Base-by-base conservation (phyloP, 345 rosid genomes). In the Salix suchowensis region DNA sequence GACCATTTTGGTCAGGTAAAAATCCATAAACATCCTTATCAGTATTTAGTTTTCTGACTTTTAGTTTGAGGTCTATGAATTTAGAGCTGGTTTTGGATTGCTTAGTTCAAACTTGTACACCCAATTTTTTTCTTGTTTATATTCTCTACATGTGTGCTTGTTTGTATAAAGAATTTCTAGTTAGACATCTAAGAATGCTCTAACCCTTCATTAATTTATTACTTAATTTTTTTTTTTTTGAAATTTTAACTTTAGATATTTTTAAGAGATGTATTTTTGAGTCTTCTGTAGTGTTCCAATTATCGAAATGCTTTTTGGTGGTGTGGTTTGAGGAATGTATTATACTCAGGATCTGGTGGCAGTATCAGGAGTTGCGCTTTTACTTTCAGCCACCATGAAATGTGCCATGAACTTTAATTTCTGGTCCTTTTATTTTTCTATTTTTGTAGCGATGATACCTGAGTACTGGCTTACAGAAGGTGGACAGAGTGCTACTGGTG, bases 401-500 rank as follows among this genome's bases (percentile, higher is more conserved):
- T 54, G 46, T 46, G 42, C 36, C 9, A 24, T 70, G 44, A 65
- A 69, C 34, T 40, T 40, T 58, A 54, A 66, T 71, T 5, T 72
- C 12, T 32, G 16, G 26, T 3, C 23, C 36, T 37, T 74, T 23
- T 73, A 0, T 40, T 65, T 68, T 30, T 76, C 54, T 76, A 62
- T 81, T 61, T 80, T 62, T 82, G 55, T 76, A 93, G 99, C 97
- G 26, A 91, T 93, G 96, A 85, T 96, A 36, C 98, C 98, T 50
- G 94, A 89, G 82, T 93, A 83, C 77, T 96, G 98, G 99, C 98
- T 96, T 62, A 93, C 97, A 68, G 99, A 93, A 83, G 98, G 98
- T 67, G 99, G 97, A 76, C 99, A 96, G 84, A 93, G 98, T 90
- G 98, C 98, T 62, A 96, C 99, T 28, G 99, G 99, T 70, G 97